phyloP scores from a whole-genome alignment of 345 rosid species.

The Eucalyptus cloeziana region DNA sequence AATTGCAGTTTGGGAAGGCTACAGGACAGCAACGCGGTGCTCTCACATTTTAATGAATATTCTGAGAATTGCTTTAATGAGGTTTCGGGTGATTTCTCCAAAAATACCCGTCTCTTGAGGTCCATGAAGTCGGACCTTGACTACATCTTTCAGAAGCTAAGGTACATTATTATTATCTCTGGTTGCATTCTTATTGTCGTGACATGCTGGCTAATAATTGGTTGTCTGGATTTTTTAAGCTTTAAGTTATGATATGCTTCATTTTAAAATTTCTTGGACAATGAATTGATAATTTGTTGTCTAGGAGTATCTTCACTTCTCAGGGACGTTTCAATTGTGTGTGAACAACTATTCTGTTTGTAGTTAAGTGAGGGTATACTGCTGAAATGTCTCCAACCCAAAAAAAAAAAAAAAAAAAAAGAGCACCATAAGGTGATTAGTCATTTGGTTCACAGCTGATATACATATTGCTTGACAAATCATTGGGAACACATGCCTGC shows the following conservation, averaged over 20 bases:
- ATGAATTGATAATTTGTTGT: neutral
- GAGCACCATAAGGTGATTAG: neutral
- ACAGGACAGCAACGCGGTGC: constrained; percentile 92
- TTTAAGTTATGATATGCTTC: neutral
- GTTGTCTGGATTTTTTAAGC: neutral
- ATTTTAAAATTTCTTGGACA: neutral
- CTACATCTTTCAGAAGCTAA: constrained; percentile 78
- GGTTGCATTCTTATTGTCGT: neutral
- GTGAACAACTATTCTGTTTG: neutral
- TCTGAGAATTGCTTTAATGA: constrained; percentile 76
- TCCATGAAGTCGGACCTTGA: constrained; percentile 88
- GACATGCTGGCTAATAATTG: neutral
- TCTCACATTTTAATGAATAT: constrained; percentile 78
- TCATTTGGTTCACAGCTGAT: neutral
- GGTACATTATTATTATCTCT: constrained; percentile 18
- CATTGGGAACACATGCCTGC: neutral
- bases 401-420: neutral
- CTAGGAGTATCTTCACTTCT: neutral
- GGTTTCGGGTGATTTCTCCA: constrained; percentile 59
- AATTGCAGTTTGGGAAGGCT: constrained; percentile 78
- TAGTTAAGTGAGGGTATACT: neutral
- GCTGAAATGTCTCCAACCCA: neutral
- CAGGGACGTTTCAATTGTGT: neutral
- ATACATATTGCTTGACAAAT: neutral
- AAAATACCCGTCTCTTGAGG: constrained; percentile 51